Percentiles rank a stretch among this genome's conserved stretches.
phyloP scores from a whole-genome alignment of 2,329 filamentous ascomycete genomes.

The Trichothecium sympodiale region DNA sequence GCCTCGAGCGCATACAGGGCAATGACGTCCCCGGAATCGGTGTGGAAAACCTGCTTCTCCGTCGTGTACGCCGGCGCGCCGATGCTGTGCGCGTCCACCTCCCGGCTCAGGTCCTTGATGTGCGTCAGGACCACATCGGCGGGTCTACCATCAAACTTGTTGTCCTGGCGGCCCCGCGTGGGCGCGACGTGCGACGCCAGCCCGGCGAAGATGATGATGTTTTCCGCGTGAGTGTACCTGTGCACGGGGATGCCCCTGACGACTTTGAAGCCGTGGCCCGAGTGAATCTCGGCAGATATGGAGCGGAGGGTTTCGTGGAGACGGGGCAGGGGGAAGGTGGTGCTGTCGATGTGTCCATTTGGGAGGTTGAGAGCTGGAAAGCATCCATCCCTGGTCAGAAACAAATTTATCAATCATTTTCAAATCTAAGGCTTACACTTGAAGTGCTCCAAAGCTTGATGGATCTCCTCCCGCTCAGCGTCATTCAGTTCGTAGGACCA shows the following conservation, averaged over 20 bases:
- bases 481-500: slow-evolving; percentile 40
- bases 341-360: slow-evolving; percentile 30
- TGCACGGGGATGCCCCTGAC: slow-evolving; percentile 45
- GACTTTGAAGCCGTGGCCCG: slow-evolving; percentile 50
- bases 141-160: slow-evolving; percentile 27
- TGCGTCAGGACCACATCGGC: slow-evolving; percentile 45
- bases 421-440: slow-evolving; percentile 19
- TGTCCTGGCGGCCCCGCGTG: slow-evolving; percentile 41
- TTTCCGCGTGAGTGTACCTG: slow-evolving; percentile 42
- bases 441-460: slow-evolving; percentile 28
- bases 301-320: slow-evolving; percentile 37
- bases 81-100: slow-evolving; percentile 25
- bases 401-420: no score
- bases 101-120: slow-evolving; percentile 46
- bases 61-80: slow-evolving; percentile 48
- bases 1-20: slow-evolving; percentile 45
- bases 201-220: slow-evolving; percentile 48
- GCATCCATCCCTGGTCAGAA: background rate
- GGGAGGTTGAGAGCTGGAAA: slow-evolving; percentile 23
- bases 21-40: slow-evolving; percentile 47
- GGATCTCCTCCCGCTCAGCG: slow-evolving; percentile 37
- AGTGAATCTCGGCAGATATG: slow-evolving; percentile 42
- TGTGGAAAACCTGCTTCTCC: slow-evolving; percentile 54
- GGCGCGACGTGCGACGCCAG: slow-evolving; percentile 46
- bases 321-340: slow-evolving; percentile 44